A percentile compares a stretch with the other conserved stretches of the same genome.
These are phyloP conservation scores for Penicillium verrucosum DNA, from an alignment of 2,329 filamentous ascomycete genomes.

Conservation along the genomic window DNA sequence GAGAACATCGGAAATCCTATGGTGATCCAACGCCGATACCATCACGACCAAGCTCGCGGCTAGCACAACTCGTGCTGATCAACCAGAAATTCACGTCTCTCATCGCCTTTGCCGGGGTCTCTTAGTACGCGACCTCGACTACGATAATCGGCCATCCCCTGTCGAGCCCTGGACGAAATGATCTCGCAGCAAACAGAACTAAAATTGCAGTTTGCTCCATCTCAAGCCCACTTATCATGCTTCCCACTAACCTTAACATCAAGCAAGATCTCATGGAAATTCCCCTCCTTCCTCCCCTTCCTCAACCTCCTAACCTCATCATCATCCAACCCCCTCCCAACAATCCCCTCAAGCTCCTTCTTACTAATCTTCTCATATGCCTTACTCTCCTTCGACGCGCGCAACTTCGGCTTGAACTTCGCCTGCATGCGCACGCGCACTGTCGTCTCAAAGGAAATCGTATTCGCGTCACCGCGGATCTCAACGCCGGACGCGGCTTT, in stretches of 20 bases:
- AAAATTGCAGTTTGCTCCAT: neutral
- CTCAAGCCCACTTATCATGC: conserved; percentile 72
- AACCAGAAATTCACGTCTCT: neutral
- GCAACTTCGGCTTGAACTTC: conserved; percentile 80
- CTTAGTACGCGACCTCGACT: neutral
- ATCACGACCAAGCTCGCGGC: neutral
- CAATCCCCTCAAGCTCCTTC: conserved; percentile 77
- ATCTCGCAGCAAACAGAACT: neutral
- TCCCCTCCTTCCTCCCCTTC: conserved; percentile 76
- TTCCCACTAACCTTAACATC: conserved; percentile 89
- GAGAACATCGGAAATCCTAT: neutral
- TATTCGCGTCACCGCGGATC: conserved; percentile 71
- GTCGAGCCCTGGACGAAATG: neutral
- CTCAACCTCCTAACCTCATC: conserved; percentile 83
- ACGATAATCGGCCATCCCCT: neutral
- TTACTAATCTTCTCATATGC: conserved; percentile 80
- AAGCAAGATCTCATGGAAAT: conserved; percentile 82
- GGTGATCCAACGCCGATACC: no score
- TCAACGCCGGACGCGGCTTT: conserved; percentile 55
- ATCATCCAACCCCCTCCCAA: conserved; percentile 72
- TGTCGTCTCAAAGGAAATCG: conserved; percentile 65
- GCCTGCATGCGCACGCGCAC: conserved; percentile 90
- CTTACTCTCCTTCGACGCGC: conserved; percentile 77
- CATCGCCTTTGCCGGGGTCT: no score
- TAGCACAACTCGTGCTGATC: neutral